These are phyloP conservation scores for Suhomyces terraborum DNA, from an alignment of 1,139 yeast genomes.

Conservation along the genomic window DNA sequence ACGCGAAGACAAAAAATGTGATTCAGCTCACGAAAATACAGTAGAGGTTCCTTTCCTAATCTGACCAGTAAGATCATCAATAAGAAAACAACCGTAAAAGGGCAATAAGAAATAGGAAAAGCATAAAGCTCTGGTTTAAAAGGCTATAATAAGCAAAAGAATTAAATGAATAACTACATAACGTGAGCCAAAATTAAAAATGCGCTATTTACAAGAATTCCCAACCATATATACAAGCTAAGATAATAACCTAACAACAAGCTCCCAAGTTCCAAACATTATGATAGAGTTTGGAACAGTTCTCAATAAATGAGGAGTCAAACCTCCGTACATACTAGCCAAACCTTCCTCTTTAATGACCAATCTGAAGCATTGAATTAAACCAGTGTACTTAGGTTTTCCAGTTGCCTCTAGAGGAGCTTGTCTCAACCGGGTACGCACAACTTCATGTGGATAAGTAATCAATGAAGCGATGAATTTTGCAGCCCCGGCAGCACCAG, in stretches of 20 bases:
- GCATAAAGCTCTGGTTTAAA: too few species aligned
- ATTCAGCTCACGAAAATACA: too few species aligned
- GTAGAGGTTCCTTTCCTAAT: too few species aligned
- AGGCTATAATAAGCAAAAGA: background rate
- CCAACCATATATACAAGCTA: slow-evolving; percentile 12
- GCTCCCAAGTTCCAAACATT: slow-evolving; percentile 99
- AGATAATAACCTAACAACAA: slow-evolving; percentile 73
- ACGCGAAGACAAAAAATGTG: too few species aligned
- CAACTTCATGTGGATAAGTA: slow-evolving; percentile 97
- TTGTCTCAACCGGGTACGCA: slow-evolving; percentile 92
- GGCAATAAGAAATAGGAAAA: too few species aligned
- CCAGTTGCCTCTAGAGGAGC: slow-evolving; percentile 81
- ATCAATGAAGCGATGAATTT: slow-evolving; percentile 88
- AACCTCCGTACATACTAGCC: slow-evolving; percentile 92
- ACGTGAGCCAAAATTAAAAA: too few species aligned
- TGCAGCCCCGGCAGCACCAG: slow-evolving; percentile 98
- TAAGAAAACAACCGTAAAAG: too few species aligned
- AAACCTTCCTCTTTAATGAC: slow-evolving; percentile 90
- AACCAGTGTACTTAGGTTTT: slow-evolving; percentile 82
- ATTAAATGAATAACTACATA: background rate
- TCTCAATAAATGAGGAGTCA: slow-evolving; percentile 93
- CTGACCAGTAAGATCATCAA: too few species aligned
- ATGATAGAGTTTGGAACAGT: slow-evolving; percentile 98
- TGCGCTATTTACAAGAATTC: slow-evolving; percentile 17
- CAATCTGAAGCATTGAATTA: slow-evolving; percentile 80